Base-by-base conservation (phyloP, 805 yeast species). In the Monosporozyma aerobia region DNA sequence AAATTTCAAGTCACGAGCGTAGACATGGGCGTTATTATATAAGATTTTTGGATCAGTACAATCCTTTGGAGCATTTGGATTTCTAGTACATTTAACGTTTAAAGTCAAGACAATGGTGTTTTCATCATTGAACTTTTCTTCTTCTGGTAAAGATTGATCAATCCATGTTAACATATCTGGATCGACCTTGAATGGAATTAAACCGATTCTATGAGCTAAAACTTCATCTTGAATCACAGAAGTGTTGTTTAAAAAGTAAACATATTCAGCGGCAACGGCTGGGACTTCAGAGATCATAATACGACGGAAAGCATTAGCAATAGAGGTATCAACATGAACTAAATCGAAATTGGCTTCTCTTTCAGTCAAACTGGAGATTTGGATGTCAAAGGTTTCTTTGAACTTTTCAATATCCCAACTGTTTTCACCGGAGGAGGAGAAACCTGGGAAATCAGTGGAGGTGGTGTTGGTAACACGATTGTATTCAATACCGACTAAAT, bases 171-270 rank as follows among this genome's bases (percentile, higher is more conserved):
- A 73, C 66, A 76, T 69, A 71, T 94, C 99, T 13, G 99, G 98
- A 68, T 89, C 95, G 47, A 89, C 86, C 59, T 84, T 85, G 60
- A 94, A 76, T 35, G 99, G 99, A 49, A 92, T 77, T 58, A 94
- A 77, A 48, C 99, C 99, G 57, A 94, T 83, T 74, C 99, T 82
- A 67, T 89, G 97, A 4, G 99, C 92, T 58, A 94, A 78, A 19
- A 94, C 97, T 73, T 94, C 99, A 69, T 94, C 99, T 69, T 90
- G 97, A 57, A 94, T 88, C 48, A 94, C 97, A 1, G 97, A 88
- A 1, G 99, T 94, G 71, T 94, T 94, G 77, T 89, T 92, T 74
- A 86, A 86, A 54, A 94, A 79, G 67, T 84, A 90, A 16, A 94
- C 89, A 56, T 87, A 81, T 70, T 94, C 99, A 23, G 96, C 86